phyloP scores from a whole-genome alignment of 2,329 filamentous ascomycete genomes.

The Colletotrichum theobromicola region DNA sequence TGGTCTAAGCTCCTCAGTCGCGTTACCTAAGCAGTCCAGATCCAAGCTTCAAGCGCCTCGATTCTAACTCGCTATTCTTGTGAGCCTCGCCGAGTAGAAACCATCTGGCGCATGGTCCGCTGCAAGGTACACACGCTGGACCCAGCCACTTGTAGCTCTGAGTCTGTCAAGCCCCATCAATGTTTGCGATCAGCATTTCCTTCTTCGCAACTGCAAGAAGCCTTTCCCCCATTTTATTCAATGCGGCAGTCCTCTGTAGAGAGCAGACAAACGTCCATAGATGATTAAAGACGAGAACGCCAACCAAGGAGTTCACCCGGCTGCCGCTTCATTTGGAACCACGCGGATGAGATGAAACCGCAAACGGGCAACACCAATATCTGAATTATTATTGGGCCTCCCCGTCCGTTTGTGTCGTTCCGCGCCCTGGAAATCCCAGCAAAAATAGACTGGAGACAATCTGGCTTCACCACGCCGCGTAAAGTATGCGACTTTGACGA shows the following conservation, averaged over 20 bases:
- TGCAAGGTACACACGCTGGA: background rate
- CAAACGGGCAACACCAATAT: background rate
- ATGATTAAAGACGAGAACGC: background rate
- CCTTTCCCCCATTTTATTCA: background rate
- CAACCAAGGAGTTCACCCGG: background rate
- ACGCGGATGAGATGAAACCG: slow-evolving; percentile 3
- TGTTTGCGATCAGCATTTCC: background rate
- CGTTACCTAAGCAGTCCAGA: background rate
- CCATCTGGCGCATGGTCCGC: background rate
- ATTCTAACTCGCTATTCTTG: background rate
- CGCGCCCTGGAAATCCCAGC: background rate
- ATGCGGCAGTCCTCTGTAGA: background rate
- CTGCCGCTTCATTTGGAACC: background rate
- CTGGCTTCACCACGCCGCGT: background rate
- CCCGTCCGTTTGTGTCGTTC: background rate
- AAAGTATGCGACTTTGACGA: background rate
- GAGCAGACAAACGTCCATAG: background rate
- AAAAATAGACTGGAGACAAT: background rate
- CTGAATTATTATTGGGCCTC: background rate
- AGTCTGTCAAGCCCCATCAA: background rate
- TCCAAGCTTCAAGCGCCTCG: background rate
- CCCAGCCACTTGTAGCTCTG: background rate
- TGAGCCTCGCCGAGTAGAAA: background rate
- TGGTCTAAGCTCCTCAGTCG: background rate
- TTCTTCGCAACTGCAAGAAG: background rate